Conservation (phyloP, 2,329 filamentous ascomycete species). For the Colletotrichum incanum region DNA sequence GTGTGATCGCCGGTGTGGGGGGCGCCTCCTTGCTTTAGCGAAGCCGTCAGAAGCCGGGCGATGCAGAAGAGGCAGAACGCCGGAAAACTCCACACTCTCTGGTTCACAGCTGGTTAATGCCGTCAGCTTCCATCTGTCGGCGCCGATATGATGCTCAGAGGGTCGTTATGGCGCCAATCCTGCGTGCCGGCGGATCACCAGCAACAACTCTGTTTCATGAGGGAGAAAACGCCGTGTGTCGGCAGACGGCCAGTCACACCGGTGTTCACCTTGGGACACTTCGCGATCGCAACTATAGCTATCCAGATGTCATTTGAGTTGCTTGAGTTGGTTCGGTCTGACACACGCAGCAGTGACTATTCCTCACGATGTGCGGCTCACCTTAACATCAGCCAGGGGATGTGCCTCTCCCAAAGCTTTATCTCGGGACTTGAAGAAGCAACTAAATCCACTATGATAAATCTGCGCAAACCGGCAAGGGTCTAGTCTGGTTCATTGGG, state of each 20-base stretch:
- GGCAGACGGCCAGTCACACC: not conserved
- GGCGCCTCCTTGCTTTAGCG: not conserved
- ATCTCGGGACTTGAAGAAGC: not conserved
- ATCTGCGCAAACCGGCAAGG: too few relatives aligned
- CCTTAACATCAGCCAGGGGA: not conserved
- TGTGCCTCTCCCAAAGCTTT: too few relatives aligned
- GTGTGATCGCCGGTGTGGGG: constrained; percentile 38
- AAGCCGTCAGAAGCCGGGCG: not conserved
- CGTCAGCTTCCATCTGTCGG: not conserved
- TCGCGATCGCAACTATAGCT: not conserved
- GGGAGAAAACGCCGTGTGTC: not conserved
- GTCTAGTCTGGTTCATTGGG: not conserved
- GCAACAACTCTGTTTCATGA: not conserved
- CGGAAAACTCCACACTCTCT: not conserved
- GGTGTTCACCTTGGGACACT: not conserved
- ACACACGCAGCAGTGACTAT: not conserved
- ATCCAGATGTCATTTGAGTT: not conserved
- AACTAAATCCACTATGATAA: not conserved
- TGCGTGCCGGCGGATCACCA: not conserved
- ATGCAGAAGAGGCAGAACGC: not conserved
- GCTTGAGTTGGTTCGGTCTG: not conserved
- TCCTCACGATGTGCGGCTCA: not conserved
- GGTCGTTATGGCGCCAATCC: not conserved
- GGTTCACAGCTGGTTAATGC: not conserved
- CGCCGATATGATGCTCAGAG: not conserved